These are phyloP conservation scores for Dryadomyces quercivorus DNA, from an alignment of 2,329 filamentous ascomycete species.

Conservation along the genomic window DNA sequence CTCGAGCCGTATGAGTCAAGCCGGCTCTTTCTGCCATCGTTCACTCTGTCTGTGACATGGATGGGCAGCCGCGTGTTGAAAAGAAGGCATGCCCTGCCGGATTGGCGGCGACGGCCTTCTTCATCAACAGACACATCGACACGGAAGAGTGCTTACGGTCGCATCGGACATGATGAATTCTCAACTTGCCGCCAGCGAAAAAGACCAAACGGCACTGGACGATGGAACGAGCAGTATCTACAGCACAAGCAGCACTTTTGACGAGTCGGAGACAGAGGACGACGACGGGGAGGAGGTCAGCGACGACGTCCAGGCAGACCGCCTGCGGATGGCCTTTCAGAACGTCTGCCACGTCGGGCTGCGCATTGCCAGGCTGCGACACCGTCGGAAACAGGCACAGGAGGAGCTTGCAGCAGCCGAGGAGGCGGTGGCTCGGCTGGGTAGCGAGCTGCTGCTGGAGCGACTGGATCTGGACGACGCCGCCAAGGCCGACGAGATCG, in stretches of 20 bases:
- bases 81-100: background rate
- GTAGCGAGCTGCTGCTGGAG: background rate
- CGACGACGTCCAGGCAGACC: background rate
- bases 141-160: background rate
- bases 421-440: background rate
- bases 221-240: conserved; percentile 2
- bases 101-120: background rate
- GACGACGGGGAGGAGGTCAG: background rate
- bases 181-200: background rate
- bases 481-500: background rate
- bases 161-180: background rate
- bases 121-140: background rate
- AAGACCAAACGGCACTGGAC: background rate
- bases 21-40: background rate
- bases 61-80: background rate
- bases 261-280: background rate
- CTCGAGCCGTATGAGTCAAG: background rate
- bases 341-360: conserved; percentile 3
- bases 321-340: background rate
- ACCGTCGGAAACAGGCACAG: background rate
- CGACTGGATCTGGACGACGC: background rate
- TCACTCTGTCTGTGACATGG: background rate
- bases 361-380: conserved; percentile 3
- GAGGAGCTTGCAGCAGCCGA: background rate
- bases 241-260: background rate